Conservation (phyloP, 2,329 filamentous ascomycete species). For the Nectriaceae sp. region DNA sequence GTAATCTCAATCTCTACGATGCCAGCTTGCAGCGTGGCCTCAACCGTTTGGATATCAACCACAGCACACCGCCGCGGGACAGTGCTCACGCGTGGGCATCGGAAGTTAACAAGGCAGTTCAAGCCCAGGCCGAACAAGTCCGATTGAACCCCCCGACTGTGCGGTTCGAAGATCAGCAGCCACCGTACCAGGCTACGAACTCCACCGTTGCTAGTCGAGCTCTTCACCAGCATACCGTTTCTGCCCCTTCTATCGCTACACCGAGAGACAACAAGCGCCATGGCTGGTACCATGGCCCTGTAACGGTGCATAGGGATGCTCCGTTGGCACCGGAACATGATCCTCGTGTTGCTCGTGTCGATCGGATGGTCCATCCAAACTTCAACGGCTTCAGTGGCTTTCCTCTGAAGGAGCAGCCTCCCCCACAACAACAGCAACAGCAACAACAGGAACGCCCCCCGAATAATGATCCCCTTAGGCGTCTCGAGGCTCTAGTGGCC, state of each 20-base stretch:
- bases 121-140: conserved; percentile 55
- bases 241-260: conserved; percentile 57
- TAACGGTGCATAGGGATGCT: conserved; percentile 40
- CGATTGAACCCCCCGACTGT: conserved; percentile 50
- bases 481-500: conserved; percentile 46
- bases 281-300: conserved; percentile 69
- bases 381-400: conserved; percentile 54
- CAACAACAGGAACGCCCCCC: conserved; percentile 32
- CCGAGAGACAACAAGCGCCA: conserved; percentile 65
- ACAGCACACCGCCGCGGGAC: conserved; percentile 53
- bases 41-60: conserved; percentile 65
- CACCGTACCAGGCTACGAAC: conserved; percentile 34
- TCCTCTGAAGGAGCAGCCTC: conserved; percentile 38
- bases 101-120: conserved; percentile 56
- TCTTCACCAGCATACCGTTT: conserved; percentile 60
- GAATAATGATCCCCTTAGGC: conserved; percentile 37
- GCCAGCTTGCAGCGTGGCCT: conserved; percentile 66
- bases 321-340: conserved; percentile 30
- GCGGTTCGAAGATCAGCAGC: conserved; percentile 54
- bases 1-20: conserved; percentile 62
- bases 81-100: conserved; percentile 57
- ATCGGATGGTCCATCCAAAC: conserved; percentile 61
- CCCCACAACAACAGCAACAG: conserved; percentile 31
- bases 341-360: conserved; percentile 47
- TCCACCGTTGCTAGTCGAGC: conserved; percentile 32